Percentiles rank a stretch among this genome's conserved stretches.
phyloP scores from a whole-genome alignment of 2,329 filamentous ascomycete species.

The Alternaria gaisen region DNA sequence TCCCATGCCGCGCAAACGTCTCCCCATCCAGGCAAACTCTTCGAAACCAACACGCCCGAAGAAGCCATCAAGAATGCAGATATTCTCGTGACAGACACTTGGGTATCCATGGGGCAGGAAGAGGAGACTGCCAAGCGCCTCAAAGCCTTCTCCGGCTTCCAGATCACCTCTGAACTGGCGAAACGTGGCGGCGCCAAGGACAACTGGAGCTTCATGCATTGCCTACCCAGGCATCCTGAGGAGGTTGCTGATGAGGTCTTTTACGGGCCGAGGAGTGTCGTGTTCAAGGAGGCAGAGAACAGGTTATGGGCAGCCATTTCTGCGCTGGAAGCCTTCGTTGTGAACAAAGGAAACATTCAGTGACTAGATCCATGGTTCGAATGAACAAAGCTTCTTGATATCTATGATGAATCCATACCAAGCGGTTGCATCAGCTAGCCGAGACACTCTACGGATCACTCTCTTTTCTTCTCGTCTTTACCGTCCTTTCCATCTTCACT shows the following conservation, averaged over 20 bases:
- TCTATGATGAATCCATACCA: conserved; percentile 1
- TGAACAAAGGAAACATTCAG: conserved; percentile 87
- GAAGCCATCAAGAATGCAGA: conserved; percentile 87
- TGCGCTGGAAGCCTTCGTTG: conserved; percentile 87
- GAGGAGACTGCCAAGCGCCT: conserved; percentile 79
- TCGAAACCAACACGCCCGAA: conserved; percentile 80
- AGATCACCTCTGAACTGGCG: conserved; percentile 87
- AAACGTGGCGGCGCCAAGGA: conserved; percentile 84
- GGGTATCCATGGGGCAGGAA: conserved; percentile 99
- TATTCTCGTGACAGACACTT: conserved; percentile 94
- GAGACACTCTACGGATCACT: not conserved
- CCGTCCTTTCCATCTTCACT: not conserved
- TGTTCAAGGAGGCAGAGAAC: conserved; percentile 95
- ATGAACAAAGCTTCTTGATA: conserved; percentile 3
- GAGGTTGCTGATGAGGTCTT: conserved; percentile 97
- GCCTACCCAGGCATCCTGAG: conserved; percentile 87
- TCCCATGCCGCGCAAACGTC: conserved; percentile 66
- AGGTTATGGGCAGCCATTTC: conserved; percentile 87
- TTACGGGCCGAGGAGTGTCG: conserved; percentile 83
- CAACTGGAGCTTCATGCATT: conserved; percentile 98
- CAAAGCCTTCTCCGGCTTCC: conserved; percentile 86
- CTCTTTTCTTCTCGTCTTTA: not conserved
- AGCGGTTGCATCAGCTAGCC: not conserved
- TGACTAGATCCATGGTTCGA: conserved; percentile 44
- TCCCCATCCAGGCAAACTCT: conserved; percentile 69